Evolutionary conservation across 805 yeast genomes (phyloP).

Genomic region (Scheffersomyces ergatensis): DNA sequence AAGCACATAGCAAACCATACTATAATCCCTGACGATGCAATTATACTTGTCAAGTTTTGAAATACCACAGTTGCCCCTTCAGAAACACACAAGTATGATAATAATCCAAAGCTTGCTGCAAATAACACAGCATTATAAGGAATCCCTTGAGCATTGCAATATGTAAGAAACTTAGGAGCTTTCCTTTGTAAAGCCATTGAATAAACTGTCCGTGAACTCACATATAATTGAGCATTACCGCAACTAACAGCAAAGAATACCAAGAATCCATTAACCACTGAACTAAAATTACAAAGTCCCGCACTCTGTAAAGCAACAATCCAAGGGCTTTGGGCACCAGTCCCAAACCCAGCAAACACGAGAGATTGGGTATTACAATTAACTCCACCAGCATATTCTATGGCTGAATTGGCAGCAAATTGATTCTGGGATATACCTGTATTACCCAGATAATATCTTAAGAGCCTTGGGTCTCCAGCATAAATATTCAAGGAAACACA

Average conservation of each 20-base stretch:
- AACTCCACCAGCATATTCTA: conserved; percentile 33
- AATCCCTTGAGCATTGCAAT: conserved; percentile 64
- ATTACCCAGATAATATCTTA: conserved; percentile 48
- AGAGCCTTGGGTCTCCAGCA: conserved; percentile 72
- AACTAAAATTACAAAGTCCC: conserved; percentile 33
- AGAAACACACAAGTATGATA: conserved; percentile 61
- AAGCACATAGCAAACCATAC: conserved; percentile 78
- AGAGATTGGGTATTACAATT: conserved; percentile 24
- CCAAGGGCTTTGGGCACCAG: conserved; percentile 46
- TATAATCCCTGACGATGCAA: conserved; percentile 72
- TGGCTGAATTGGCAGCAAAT: conserved; percentile 23
- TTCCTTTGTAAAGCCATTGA: conserved; percentile 47
- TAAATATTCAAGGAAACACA: conserved; percentile 70
- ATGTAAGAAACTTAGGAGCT: conserved; percentile 60
- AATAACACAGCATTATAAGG: conserved; percentile 71
- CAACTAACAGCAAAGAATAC: conserved; percentile 47
- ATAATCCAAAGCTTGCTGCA: conserved; percentile 57
- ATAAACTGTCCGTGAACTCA: conserved; percentile 40
- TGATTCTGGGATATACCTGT: conserved; percentile 25
- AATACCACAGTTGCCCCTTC: conserved; percentile 60
- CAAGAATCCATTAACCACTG: conserved; percentile 41
- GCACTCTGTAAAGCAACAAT: conserved; percentile 41
- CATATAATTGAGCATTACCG: conserved; percentile 45
- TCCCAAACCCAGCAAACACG: conserved; percentile 32
- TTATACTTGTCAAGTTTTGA: conserved; percentile 61